Base-by-base conservation (phyloP, 148 eudicot species). In the Fagopyrum homotropicum region DNA sequence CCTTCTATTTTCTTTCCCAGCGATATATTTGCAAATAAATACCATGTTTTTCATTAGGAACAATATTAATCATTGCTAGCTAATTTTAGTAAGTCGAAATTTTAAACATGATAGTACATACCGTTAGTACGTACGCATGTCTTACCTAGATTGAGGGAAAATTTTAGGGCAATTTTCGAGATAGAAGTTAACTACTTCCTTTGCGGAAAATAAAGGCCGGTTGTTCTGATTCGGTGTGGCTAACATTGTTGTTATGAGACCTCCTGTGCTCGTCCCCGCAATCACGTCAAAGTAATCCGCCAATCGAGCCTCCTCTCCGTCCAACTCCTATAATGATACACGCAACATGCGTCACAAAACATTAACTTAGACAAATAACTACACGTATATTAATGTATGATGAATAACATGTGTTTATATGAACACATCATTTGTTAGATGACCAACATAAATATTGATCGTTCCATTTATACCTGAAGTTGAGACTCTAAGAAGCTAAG, bases 211-310 rank as follows among this genome's bases (percentile, higher is more conserved):
- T 19, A 80, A 70, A 3, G 92, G 92, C 5, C 87, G 78, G 2
- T 79, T 76, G 0, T 79, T 49, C 2, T 73, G 64, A 4, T 85
- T 71, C 4, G 92, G 90, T n/a, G 87, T 75, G 2, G 88, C 74
- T 57, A 89, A 14, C 92, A 89, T 87, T n/a, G 88, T 73, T 1
- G 92, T 73, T 66, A 89, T 77, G 6, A 89, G 80, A 72, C 92
- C 88, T 0, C 92, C 90, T 0, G 88, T 85, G 75, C 92, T 89
- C 8, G 92, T 89, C 63, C 92, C 92, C 0, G 92, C 72, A 17
- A 89, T 85, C 26, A 86, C 87, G 44, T 89, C 92, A 46, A 86
- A 88, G 73, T 88, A 88, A 75, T 88, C 89, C 1, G 81, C 88
- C 30, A 86, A 76, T 19, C 89, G 77, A 19, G 80, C 92, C 12